Conservation (phyloP, 768 basidiomycete species). For the Tylopilus sp. region DNA sequence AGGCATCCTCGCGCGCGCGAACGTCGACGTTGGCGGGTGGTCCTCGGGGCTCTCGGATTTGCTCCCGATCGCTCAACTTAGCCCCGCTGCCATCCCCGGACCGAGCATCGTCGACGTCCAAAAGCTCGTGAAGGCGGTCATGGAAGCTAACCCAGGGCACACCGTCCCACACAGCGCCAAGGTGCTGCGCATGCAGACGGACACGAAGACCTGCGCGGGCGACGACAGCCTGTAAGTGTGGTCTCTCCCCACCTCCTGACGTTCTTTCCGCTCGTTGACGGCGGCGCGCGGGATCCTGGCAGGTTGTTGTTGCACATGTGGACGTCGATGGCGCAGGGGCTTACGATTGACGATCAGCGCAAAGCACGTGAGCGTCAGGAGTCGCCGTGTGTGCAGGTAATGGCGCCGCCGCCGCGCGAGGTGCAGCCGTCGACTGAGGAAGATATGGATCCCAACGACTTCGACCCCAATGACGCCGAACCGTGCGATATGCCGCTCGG, state of each 20-base stretch:
- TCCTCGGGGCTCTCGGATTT: conserved; percentile 33
- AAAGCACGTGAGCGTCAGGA: conserved; percentile 12
- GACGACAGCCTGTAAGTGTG: conserved; percentile 49
- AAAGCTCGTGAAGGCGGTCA: conserved; percentile 37
- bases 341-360: conserved; percentile 46
- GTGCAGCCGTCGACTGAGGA: not conserved
- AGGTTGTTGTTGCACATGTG: conserved; percentile 44
- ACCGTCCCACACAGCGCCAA: conserved; percentile 33
- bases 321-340: conserved; percentile 44
- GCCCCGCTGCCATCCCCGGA: not conserved
- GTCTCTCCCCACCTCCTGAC: not conserved
- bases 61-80: conserved; percentile 8
- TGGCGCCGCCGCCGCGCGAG: conserved; percentile 9
- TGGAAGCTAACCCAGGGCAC: conserved; percentile 29
- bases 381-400: conserved; percentile 10
- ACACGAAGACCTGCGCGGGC: conserved; percentile 44
- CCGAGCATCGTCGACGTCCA: conserved; percentile 40
- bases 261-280: not conserved
- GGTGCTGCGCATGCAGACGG: conserved; percentile 30
- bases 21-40: conserved; percentile 41
- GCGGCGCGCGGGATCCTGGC: too few relatives aligned
- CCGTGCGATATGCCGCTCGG: conserved; percentile 11
- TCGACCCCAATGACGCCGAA: conserved; percentile 10
- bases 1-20: conserved; percentile 39
- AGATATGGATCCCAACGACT: conserved; percentile 13